Conservation (phyloP, 441 rosid genomes). For the Raphanus hybrid region DNA sequence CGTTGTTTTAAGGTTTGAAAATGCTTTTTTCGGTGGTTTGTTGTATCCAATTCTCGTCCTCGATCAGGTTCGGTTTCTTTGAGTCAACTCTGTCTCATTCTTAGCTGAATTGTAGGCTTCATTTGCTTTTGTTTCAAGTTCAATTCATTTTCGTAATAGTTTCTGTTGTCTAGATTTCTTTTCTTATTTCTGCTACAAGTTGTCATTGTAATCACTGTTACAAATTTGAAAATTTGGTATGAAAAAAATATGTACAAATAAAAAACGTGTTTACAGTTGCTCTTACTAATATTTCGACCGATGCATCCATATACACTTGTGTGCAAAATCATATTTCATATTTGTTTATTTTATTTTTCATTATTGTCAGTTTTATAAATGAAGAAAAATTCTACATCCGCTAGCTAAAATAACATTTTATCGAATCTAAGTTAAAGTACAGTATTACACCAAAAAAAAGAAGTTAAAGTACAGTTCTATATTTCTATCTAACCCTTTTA, state of each 20-base stretch:
- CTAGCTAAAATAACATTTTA: neutral
- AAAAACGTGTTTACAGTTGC: neutral
- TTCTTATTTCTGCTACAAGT: neutral
- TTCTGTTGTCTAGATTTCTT: neutral
- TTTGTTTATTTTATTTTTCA: no score
- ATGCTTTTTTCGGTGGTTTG: neutral
- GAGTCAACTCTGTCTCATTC: neutral
- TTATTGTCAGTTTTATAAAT: no score
- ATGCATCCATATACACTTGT: slow-evolving; percentile 9
- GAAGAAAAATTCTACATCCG: neutral
- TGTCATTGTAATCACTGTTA: neutral
- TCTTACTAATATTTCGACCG: neutral
- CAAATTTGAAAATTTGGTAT: no score
- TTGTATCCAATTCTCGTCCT: neutral
- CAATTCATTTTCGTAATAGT: neutral
- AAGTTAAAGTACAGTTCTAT: neutral
- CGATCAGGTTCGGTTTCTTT: neutral
- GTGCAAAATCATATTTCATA: neutral
- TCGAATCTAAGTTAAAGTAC: no score
- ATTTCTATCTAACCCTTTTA: neutral
- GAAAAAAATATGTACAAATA: no score
- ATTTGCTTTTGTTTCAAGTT: neutral
- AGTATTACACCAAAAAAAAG: neutral
- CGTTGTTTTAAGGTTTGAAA: neutral
- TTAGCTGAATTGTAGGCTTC: neutral